Conservation (phyloP, 2,329 filamentous ascomycete genomes). For the Pseudogymnoascus sp. region DNA sequence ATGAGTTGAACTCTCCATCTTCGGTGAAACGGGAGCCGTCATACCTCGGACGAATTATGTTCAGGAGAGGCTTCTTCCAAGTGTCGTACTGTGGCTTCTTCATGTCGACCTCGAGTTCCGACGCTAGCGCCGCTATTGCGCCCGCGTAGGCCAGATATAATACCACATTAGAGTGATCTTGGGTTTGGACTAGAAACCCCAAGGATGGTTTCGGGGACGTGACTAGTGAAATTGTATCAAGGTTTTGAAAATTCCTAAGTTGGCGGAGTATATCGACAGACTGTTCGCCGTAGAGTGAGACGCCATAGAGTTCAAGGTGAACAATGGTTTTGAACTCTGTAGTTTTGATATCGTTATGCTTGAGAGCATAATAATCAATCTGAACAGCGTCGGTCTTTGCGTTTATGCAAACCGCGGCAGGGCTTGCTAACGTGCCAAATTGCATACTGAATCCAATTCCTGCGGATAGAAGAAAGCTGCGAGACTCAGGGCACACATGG, state of each 20-base stretch:
- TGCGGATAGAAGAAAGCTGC: background rate
- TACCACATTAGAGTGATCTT: too few relatives aligned
- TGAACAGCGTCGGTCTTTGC: background rate
- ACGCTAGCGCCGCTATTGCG: too few relatives aligned
- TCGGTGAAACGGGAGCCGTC: background rate
- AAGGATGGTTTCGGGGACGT: too few relatives aligned
- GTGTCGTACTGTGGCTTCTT: background rate
- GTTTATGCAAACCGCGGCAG: background rate
- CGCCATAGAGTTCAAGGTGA: background rate
- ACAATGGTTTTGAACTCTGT: background rate
- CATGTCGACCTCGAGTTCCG: too few relatives aligned
- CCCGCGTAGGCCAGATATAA: too few relatives aligned
- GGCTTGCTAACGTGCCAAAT: background rate
- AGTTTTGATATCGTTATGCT: background rate
- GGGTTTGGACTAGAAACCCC: too few relatives aligned
- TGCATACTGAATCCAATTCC: background rate
- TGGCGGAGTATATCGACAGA: background rate
- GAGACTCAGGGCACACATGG: background rate
- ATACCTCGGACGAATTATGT: too few relatives aligned
- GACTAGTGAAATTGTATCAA: background rate
- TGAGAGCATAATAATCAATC: background rate
- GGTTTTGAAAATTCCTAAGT: background rate
- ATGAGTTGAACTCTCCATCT: background rate
- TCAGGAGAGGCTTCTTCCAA: background rate
- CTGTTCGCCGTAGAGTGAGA: background rate